Base-by-base conservation (phyloP, 2,329 filamentous ascomycete species). In the Endoconidiophora polonica region DNA sequence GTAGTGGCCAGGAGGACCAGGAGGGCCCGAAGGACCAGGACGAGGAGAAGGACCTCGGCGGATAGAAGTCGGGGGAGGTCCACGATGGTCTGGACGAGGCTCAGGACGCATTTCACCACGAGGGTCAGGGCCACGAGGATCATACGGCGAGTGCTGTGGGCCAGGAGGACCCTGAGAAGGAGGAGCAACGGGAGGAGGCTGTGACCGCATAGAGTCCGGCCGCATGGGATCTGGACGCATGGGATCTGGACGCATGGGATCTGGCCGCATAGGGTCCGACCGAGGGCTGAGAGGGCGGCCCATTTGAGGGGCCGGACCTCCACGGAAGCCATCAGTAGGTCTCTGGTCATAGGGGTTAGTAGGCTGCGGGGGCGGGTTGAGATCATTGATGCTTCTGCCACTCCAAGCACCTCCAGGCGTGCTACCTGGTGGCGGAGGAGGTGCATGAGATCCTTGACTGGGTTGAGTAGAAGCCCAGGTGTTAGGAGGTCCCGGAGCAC, bases 381-480 rank as follows among this genome's bases (percentile, higher is more conserved):
- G 79, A 55, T 91, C 86, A 33, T 33, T 33, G 9, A 33, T 33
- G 29, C 29, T 23, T n/a, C 43, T 26, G 29, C 71, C 68, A 65
- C 74, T 77, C 57, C 72, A 71, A 56, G 71, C 71, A 26, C 68
- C 67, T 36, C 69, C 70, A 3, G 67, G 75, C 9, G 43, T 23
- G 24, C 43, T 40, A 50, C 80, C 80, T 33, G 80, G 80, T 3
- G 33, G 33, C 5, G 47, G 47, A 20, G 43, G 43, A 5, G 23
- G 43, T 53, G 76, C 62, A 44, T 73, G 74, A 52, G 77, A 5
- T 40, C 49, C 50, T 26, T 52, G 80, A 38, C 76, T 74, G 46
- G 78, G 76, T 41, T 79, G 76, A 45, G 86, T 84, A 52, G 81
- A 83, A 55, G 84, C 85, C 90, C 90, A 96, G 62, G 93, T 84